Evolutionary conservation across 257 asterid species (phyloP), one percentile per base, ranked within the genome.

Genomic region (Plantago ovata): DNA sequence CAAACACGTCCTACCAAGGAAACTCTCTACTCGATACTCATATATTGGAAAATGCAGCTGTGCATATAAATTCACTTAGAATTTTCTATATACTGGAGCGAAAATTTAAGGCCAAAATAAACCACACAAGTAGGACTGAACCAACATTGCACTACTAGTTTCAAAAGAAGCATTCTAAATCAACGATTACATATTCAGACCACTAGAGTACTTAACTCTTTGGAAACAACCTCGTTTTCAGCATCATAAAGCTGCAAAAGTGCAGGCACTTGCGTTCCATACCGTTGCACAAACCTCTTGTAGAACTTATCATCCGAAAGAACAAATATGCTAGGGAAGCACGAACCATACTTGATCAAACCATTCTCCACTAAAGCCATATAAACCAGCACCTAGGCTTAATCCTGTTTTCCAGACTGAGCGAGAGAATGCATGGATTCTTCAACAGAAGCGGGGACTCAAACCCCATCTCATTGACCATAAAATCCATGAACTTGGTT

Each of bases 321-420:
- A 19, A 13, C 21, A 9, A 50, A 22, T 13, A 50, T 50, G 38
- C 10, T 28, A 28, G 7, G 7, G 7, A 16, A 23, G 7, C 11
- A 50, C 6, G 38, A 50, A 23, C 56, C 38, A 7, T 33, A 36
- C 61, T 70, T 66, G 40, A 47, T 28, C 71, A 68, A 64, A 46
- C 71, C 78, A 14, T 59, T 60, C n/a, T 51, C 60, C 59, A 50
- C 10, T 55, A 70, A 63, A 53, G 23, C 12, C 57, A 42, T 63
- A 10, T 44, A 64, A 53, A 70, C 71, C 19, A 16, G 56, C 60
- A 62, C 38, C 77, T 67, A 14, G 77, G 67, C 39, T 24, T 67
- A 21, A 72, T 53, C 58, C 61, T 72, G 38, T 32, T 63, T 40
- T 67, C 47, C 58, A 72, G 58, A 56, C 78, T 72, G 38, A 41